Evolutionary conservation across 352 stramenopile genomes (phyloP), one percentile per base, ranked within the genome.

Genomic region (Globisporangium paddicum): DNA sequence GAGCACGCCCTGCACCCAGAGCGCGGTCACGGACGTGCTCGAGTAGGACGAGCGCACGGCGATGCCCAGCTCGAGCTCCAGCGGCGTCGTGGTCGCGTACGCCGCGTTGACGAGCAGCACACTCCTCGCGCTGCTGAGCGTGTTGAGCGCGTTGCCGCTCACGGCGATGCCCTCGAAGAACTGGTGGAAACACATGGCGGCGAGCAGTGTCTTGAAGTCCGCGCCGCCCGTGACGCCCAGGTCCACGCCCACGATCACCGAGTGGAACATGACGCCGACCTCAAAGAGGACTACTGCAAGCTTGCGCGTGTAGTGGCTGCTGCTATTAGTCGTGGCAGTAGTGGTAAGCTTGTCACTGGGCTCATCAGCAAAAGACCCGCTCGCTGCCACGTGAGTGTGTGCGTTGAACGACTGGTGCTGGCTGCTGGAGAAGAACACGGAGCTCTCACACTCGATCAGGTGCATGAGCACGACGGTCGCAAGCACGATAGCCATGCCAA

Each of bases 161-260:
- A 92, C 71, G 9, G 79, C 74, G 44, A 90, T 71, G 60, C 77
- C 79, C 35, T 89, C 76, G 60, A 90, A 90, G 62, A 92, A 89
- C 63, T 90, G 82, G 59, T 90, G 78, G 67, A 92, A 87, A 60
- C 74, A 78, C 37, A 92, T 68, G 18, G 78, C 82, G 3, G 65
- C 75, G 8, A 92, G 67, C 34, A 89, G 69, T 32, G 76, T 80
- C 62, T 75, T 75, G 69, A 88, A 89, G 21, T 79, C 66, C 3
- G 66, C 59, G 16, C 71, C 70, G 0, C 58, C 58, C 11, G 77
- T 75, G 25, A 90, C 75, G 11, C 76, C 77, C 10, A 92, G 59
- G 54, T 86, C 69, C 14, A 90, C 49, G 25, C 79, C 82, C 13
- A 92, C 77, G 40, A 92, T 80, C 40, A 92, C 66, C 16, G 75